phyloP scores from a whole-genome alignment of 108 stramenopile genomes.

The Skeletonema potamos region DNA sequence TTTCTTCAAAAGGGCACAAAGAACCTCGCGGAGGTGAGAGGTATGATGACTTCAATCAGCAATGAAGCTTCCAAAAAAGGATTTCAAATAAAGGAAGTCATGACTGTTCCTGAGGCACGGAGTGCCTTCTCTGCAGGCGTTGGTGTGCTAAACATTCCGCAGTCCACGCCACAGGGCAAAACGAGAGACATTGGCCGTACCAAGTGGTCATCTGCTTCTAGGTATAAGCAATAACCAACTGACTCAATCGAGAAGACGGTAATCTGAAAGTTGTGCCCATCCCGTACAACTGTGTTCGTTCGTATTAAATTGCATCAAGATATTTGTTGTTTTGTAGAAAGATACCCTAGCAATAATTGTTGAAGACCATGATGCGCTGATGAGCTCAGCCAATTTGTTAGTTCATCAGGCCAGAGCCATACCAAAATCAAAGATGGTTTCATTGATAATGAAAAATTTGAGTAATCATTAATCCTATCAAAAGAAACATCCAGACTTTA shows the following conservation, averaged over 20 bases:
- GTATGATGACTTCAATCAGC: not conserved
- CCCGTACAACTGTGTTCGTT: too few relatives aligned
- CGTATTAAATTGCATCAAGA: too few relatives aligned
- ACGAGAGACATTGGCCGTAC: not conserved
- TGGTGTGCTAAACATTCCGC: not conserved
- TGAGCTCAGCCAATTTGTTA: too few relatives aligned
- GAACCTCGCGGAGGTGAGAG: constrained; percentile 3
- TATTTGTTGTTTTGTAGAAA: too few relatives aligned
- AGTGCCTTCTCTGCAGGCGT: not conserved
- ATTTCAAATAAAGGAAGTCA: not conserved
- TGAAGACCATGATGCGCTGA: too few relatives aligned
- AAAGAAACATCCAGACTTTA: too few relatives aligned
- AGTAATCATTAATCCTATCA: too few relatives aligned
- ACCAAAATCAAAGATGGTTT: too few relatives aligned
- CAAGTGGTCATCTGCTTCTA: not conserved
- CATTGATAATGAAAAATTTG: too few relatives aligned
- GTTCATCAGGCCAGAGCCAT: too few relatives aligned
- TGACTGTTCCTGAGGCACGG: not conserved
- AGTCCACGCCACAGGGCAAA: not conserved
- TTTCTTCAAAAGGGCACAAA: not conserved
- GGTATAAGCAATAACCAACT: not conserved
- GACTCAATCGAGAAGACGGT: not conserved
- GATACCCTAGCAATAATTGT: too few relatives aligned
- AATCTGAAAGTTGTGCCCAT: too few relatives aligned
- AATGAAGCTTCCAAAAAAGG: not conserved